Conservation (phyloP, 208 protist species). For the Balamuthia mandrillaris region DNA sequence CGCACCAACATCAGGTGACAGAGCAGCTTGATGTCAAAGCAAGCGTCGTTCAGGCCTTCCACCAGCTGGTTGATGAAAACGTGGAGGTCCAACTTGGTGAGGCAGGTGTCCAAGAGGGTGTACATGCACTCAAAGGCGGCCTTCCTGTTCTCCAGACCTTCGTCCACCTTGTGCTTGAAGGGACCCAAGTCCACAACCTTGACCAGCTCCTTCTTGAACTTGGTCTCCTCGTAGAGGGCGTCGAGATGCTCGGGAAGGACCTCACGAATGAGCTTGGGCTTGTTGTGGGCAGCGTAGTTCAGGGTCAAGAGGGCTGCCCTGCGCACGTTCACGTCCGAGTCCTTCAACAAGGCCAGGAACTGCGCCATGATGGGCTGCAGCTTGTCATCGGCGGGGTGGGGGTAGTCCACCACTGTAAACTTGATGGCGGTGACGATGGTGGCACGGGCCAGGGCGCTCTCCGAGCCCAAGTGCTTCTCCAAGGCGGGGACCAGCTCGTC, state of each 20-base stretch:
- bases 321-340: conserved; percentile 54
- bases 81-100: conserved; percentile 65
- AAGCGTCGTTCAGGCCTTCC: conserved; percentile 65
- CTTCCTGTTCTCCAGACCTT: conserved; percentile 88
- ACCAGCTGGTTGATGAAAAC: conserved; percentile 65
- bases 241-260: conserved; percentile 53
- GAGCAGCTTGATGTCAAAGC: conserved; percentile 74
- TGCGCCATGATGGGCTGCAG: background rate
- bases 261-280: conserved; percentile 63
- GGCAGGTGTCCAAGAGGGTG: conserved; percentile 60
- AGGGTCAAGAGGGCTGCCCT: conserved; percentile 68
- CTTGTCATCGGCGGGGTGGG: conserved; percentile 20
- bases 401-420: conserved; percentile 62
- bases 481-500: conserved; percentile 59
- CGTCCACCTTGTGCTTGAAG: conserved; percentile 87
- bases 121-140: conserved; percentile 88
- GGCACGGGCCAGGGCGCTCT: conserved; percentile 4
- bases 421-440: conserved; percentile 72
- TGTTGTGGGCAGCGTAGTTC: conserved; percentile 77
- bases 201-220: conserved; percentile 71
- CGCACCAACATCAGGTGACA: conserved; percentile 66
- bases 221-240: conserved; percentile 65
- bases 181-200: conserved; percentile 82
- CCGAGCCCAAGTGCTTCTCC: background rate
- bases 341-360: conserved; percentile 56